phyloP scores from a whole-genome alignment of 495 filamentous ascomycete species.

The Trichoderma erinaceum region DNA sequence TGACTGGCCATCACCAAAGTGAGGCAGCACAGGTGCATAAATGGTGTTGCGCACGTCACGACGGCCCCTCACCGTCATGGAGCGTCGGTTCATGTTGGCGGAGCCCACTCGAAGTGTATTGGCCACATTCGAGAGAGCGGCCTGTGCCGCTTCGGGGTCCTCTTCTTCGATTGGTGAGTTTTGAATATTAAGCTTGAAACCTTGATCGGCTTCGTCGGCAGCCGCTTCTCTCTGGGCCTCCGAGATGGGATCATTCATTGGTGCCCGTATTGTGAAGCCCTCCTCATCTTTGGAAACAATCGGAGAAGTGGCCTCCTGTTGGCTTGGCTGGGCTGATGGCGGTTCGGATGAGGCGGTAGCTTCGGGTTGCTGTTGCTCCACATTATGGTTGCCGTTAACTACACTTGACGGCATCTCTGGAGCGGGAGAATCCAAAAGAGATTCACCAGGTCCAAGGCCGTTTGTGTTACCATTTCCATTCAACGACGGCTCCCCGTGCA shows the following conservation, averaged over 20 bases:
- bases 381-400: slow-evolving; percentile 34
- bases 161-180: slow-evolving; percentile 93
- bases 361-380: slow-evolving; percentile 31
- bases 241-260: slow-evolving; percentile 71
- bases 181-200: slow-evolving; percentile 86
- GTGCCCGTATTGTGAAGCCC: slow-evolving; percentile 63
- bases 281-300: slow-evolving; percentile 47
- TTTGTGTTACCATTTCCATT: slow-evolving; percentile 43
- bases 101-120: slow-evolving; percentile 61
- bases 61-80: slow-evolving; percentile 76
- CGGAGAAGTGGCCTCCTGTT: slow-evolving; percentile 24
- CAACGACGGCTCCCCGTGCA: slow-evolving; percentile 27
- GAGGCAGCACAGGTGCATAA: slow-evolving; percentile 54
- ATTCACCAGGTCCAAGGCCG: slow-evolving; percentile 28
- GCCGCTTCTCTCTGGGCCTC: slow-evolving; percentile 70
- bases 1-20: slow-evolving; percentile 32
- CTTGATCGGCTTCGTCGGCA: slow-evolving; percentile 54
- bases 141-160: slow-evolving; percentile 72
- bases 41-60: slow-evolving; percentile 88
- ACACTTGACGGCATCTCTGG: slow-evolving; percentile 25
- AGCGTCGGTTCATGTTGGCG: slow-evolving; percentile 48
- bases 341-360: slow-evolving; percentile 42
- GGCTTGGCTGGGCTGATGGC: slow-evolving; percentile 37
- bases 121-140: slow-evolving; percentile 86
- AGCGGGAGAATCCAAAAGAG: slow-evolving; percentile 24